Evolutionary conservation across 805 yeast species (phyloP).

Genomic region (Torulaspora microellipsoides): DNA sequence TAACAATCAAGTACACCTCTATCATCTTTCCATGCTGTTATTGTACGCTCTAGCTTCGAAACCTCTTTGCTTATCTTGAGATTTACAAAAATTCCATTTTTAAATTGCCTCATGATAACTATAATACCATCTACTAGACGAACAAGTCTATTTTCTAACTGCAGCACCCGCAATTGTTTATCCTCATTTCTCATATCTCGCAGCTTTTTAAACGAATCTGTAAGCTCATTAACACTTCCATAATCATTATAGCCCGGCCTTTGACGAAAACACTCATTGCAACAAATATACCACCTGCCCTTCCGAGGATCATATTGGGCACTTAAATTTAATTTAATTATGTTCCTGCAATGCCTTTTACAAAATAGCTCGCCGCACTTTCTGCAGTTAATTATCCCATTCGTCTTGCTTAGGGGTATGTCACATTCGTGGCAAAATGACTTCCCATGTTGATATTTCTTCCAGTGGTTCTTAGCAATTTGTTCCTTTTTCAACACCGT

Average conservation of each 20-base stretch:
- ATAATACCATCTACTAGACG: conserved; percentile 37
- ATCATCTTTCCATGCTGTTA: conserved; percentile 67
- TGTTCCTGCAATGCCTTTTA: conserved; percentile 53
- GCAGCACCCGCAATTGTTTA: conserved; percentile 48
- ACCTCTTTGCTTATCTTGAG: conserved; percentile 30
- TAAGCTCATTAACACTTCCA: conserved; percentile 46
- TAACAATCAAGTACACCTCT: conserved; percentile 47
- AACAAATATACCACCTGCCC: conserved; percentile 71
- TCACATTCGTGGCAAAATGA: conserved; percentile 38
- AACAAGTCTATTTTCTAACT: conserved; percentile 56
- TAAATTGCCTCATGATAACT: conserved; percentile 24
- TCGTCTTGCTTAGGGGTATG: conserved; percentile 52
- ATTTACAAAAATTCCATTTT: conserved; percentile 23
- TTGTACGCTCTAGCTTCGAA: conserved; percentile 41
- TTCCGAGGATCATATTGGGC: conserved; percentile 43
- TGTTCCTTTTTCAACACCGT: conserved; percentile 39
- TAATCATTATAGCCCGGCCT: conserved; percentile 51
- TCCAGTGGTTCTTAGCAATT: conserved; percentile 35
- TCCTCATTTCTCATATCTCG: conserved; percentile 47
- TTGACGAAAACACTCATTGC: conserved; percentile 52
- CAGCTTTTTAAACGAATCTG: conserved; percentile 37
- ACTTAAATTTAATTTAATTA: conserved; percentile 45
- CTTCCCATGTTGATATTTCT: conserved; percentile 11
- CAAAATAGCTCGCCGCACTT: conserved; percentile 74
- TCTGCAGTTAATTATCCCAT: conserved; percentile 55